Evolutionary conservation across 208 protist genomes (phyloP).

Genomic region (Trypanosoma vivax): DNA sequence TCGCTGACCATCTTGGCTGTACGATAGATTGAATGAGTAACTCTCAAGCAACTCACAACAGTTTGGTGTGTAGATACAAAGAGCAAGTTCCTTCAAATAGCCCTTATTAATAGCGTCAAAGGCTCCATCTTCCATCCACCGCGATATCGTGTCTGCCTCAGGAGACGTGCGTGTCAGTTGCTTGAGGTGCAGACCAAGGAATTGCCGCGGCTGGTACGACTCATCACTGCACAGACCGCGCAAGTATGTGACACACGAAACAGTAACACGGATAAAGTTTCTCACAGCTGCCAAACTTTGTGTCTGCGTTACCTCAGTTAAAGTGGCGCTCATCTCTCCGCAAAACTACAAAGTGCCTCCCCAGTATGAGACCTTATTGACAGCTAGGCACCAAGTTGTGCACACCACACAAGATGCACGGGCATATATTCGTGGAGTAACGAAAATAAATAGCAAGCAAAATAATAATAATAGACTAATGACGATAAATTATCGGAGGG

Average conservation of each 20-base stretch:
- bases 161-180: slow-evolving; percentile 50
- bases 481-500: neutral
- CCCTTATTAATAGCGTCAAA: slow-evolving; percentile 76
- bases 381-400: no score
- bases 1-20: slow-evolving; percentile 38
- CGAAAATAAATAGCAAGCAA: neutral
- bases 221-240: slow-evolving; percentile 68
- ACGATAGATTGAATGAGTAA: slow-evolving; percentile 69
- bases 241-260: slow-evolving; percentile 73
- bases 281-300: slow-evolving; percentile 79
- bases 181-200: slow-evolving; percentile 55
- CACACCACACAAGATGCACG: no score
- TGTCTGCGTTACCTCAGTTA: slow-evolving; percentile 43
- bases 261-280: slow-evolving; percentile 67
- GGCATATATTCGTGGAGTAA: neutral
- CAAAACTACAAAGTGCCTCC: no score
- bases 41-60: slow-evolving; percentile 62
- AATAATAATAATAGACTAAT: slow-evolving; percentile 5
- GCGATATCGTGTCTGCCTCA: slow-evolving; percentile 48
- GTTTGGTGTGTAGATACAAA: slow-evolving; percentile 64
- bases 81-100: slow-evolving; percentile 70
- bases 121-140: slow-evolving; percentile 73
- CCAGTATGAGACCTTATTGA: no score
- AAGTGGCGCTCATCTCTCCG: slow-evolving; percentile 18
- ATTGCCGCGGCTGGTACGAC: slow-evolving; percentile 47